Evolutionary conservation across 2,329 filamentous ascomycete genomes (phyloP), one percentile per base, ranked within the genome.

Genomic region (Epichloe glyceriae): DNA sequence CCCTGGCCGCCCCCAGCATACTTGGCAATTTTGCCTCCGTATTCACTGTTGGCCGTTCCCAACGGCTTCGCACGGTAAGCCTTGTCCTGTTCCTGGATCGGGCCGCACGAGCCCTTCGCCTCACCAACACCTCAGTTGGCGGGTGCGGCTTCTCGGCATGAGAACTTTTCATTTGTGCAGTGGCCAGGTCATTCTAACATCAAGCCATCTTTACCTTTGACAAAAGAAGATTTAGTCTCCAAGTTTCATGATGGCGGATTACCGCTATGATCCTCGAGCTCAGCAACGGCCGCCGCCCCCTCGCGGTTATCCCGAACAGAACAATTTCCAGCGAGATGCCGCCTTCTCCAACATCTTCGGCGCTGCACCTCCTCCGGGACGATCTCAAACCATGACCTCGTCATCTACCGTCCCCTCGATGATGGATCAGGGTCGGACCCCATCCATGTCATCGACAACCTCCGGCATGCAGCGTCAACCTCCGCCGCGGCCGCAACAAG

Each of bases 271-370:
- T 58, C 71, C 77, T 63, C 73, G 74, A 58, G 67, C 67, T 55
- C 67, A 69, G 64, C 52, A 51, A 51, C 49, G 49, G 38, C 67
- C 67, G 47, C 70, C 70, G 49, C 67, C 68, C 38, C 69, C 67
- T 57, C 67, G 69, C 51, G 70, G 74, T 58, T 75, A 78, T 74
- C 73, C 57, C 57, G 70, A 74, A 52, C 64, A 68, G 50, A 71
- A 73, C 56, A 75, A 76, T 63, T 75, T 74, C 62, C 87, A 93
- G 70, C 85, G 93, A 71, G 90, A 98, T 79, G 88, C 88, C 59
- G 93, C 91, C 57, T 98, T 94, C 69, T 88, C 86, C 58, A 91
- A 91, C 70, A 97, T 97, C 64, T 98, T 97, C 66, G 93, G 91
- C 59, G 83, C 82, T 57, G 79, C 87, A 57, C 89, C 88, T 56